Base-by-base conservation (phyloP, 805 yeast species). In the Ogataea polymorpha region DNA sequence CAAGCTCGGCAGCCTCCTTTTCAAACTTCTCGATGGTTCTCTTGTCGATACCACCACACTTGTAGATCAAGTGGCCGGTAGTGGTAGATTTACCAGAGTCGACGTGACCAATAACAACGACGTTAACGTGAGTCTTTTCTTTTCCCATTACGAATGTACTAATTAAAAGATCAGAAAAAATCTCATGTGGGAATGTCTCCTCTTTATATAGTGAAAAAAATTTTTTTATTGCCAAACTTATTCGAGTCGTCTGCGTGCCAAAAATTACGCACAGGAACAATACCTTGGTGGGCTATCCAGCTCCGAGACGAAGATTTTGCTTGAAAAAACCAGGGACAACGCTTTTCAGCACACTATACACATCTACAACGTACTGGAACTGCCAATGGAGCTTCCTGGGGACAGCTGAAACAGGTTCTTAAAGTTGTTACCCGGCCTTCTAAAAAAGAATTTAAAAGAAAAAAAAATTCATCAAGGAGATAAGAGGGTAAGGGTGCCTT, bases 41-140 rank as follows among this genome's bases (percentile, higher is more conserved):
- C 87, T 88, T 89, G 79, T 89, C 96, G 66, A 87, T 87, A 84
- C 95, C 96, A 86, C 97, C 96, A 80, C 96, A 90, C 91, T 89
- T 89, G 95, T 72, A 90, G 71, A 90, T 89, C 77, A 90, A 86
- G 84, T 90, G 97, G 77, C 97, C 97, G 72, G 98, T 90, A 76
- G 97, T 91, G 70, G 98, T 90, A 56, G 97, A 91, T 80, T 86
- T 86, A 78, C 91, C 91, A 66, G 97, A 90, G 79, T 91, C 98
- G 97, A 93, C 98, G 96, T 91, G 98, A 77, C 98, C 99, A 75
- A 91, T 91, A 72, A 93, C 98, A 75, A 93, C 99, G 79, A 91
- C 95, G 96, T 91, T 91, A 80, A 91, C 86, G 86, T 91, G 98
- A 76, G 79, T 67, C 85, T 91, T 90, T 68, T 82, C 96, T 77